These are phyloP conservation scores for Sporothrix schenckii DNA, from an alignment of 2,329 filamentous ascomycete genomes.

Conservation along the genomic window DNA sequence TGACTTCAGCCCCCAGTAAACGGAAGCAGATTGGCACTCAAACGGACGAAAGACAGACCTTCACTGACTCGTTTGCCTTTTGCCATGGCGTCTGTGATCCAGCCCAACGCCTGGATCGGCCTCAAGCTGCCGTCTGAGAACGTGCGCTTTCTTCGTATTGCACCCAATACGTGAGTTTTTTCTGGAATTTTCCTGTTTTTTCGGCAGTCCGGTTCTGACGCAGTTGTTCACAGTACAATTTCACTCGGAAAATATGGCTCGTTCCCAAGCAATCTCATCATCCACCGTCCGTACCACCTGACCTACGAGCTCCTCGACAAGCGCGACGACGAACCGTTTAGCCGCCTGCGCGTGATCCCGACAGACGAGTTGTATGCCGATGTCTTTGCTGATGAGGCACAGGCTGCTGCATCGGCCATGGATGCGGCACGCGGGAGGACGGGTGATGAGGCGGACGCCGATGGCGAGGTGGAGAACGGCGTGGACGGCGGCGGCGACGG, in stretches of 20 bases:
- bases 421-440: slow-evolving; percentile 31
- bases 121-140: slow-evolving; percentile 63
- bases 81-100: slow-evolving; percentile 45
- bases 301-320: slow-evolving; percentile 88
- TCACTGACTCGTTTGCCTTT: background rate
- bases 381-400: slow-evolving; percentile 56
- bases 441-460: background rate
- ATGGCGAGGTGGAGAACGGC: slow-evolving; percentile 41
- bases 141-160: slow-evolving; percentile 59
- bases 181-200: slow-evolving; percentile 24
- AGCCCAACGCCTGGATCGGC: slow-evolving; percentile 63
- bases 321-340: slow-evolving; percentile 64
- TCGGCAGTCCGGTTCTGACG: background rate
- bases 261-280: slow-evolving; percentile 84
- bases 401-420: slow-evolving; percentile 41
- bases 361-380: slow-evolving; percentile 83
- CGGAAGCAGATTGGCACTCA: too few relatives aligned
- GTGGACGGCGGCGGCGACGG: slow-evolving; percentile 42
- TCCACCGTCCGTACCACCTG: slow-evolving; percentile 87
- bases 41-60: background rate
- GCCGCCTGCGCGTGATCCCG: slow-evolving; percentile 75
- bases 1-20: background rate
- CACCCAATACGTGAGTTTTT: slow-evolving; percentile 61
- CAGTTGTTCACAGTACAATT: slow-evolving; percentile 65
- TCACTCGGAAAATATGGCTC: slow-evolving; percentile 90